Conservation (phyloP, 345 rosid genomes). For the Boechera retrofracta region DNA sequence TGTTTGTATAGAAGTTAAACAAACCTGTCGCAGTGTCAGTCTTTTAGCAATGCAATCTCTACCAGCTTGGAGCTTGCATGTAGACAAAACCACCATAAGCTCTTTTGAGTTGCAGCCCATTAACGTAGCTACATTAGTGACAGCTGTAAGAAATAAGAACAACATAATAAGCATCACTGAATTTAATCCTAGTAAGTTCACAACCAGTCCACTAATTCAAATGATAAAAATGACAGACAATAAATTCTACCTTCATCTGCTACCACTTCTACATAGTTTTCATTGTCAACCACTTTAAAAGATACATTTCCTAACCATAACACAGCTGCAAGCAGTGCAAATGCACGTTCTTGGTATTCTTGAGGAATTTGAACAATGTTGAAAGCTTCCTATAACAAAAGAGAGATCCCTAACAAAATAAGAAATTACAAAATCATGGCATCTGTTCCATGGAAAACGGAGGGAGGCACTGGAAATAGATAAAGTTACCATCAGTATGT, state of each 20-base stretch:
- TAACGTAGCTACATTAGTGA: constrained; percentile 67
- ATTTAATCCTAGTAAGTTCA: neutral
- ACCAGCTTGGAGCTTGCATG: constrained; percentile 70
- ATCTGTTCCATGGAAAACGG: constrained; percentile 1
- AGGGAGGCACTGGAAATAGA: constrained; percentile 1
- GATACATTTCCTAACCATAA: constrained; percentile 88
- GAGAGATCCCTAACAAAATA: constrained; percentile 1
- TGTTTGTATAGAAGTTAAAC: neutral
- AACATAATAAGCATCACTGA: constrained; percentile 2
- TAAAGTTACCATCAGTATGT: constrained; percentile 64
- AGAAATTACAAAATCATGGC: neutral
- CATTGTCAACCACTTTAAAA: constrained; percentile 68
- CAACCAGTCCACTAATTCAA: constrained; percentile 8
- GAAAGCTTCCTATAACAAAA: constrained; percentile 65
- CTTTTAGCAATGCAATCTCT: constrained; percentile 69
- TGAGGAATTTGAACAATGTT: constrained; percentile 65
- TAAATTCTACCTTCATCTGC: constrained; percentile 71
- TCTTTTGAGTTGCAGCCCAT: constrained; percentile 68
- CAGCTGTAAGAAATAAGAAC: constrained; percentile 56
- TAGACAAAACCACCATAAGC: constrained; percentile 67
- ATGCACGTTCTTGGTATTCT: constrained; percentile 75
- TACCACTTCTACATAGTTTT: constrained; percentile 81
- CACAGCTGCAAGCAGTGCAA: constrained; percentile 79
- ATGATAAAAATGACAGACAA: neutral
- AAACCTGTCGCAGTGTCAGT: constrained; percentile 81